A percentile compares a stretch with the other conserved stretches of the same genome.
Conservation (phyloP, 345 rosid species). For the Psidium guajava region DNA sequence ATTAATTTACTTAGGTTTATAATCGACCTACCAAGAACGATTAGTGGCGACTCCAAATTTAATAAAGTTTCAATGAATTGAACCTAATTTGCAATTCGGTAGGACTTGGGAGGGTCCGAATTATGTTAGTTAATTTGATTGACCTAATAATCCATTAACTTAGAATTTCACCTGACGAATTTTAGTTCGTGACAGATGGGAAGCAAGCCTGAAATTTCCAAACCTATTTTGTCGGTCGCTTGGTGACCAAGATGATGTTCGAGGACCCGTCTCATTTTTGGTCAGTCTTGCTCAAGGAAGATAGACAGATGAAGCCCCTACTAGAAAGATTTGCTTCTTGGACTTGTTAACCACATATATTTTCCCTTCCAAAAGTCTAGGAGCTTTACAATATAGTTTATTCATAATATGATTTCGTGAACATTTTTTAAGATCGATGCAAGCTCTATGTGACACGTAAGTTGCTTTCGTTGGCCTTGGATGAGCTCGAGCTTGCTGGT, state of each 20-base stretch:
- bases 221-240: conserved; percentile 57
- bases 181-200: too few species aligned
- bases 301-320: conserved; percentile 43
- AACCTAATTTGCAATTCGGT: too few species aligned
- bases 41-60: too few species aligned
- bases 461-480: neutral
- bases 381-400: neutral
- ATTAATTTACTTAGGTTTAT: too few species aligned
- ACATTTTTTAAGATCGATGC: neutral
- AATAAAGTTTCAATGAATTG: too few species aligned
- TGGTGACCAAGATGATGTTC: conserved; percentile 58
- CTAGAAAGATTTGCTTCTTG: conserved; percentile 50
- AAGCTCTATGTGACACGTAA: neutral
- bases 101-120: too few species aligned
- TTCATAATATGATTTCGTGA: neutral
- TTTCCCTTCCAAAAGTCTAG: neutral
- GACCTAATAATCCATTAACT: too few species aligned
- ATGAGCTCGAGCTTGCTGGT: too few species aligned
- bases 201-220: conserved; percentile 60
- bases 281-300: conserved; percentile 54
- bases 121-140: too few species aligned
- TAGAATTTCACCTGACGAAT: too few species aligned
- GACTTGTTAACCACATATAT: conserved; percentile 12
- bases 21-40: too few species aligned
- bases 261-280: conserved; percentile 61